Evolutionary conservation across 768 basidiomycete species (phyloP).

Genomic region (Gelatoporia subvermispora): DNA sequence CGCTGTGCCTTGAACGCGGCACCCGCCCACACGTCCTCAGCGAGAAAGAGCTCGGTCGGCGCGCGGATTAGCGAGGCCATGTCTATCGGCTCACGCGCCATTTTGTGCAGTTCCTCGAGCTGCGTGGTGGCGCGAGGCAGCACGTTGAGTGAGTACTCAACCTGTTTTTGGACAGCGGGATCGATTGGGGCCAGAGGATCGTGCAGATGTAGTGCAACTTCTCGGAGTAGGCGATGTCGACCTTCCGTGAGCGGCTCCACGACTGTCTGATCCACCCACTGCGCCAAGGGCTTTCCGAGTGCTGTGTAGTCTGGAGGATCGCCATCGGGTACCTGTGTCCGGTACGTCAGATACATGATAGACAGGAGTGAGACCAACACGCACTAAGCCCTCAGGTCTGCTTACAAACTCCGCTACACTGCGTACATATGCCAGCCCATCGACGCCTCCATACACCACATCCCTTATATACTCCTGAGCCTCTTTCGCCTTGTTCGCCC

Average conservation of each 20-base stretch:
- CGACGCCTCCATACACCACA: conserved; percentile 75
- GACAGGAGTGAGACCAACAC: background rate
- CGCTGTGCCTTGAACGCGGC: conserved; percentile 29
- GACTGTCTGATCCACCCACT: conserved; percentile 36
- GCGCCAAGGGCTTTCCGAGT: conserved; percentile 32
- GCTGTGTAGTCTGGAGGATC: conserved; percentile 10
- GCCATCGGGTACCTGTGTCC: conserved; percentile 5
- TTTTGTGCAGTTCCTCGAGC: conserved; percentile 14
- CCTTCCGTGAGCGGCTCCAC: conserved; percentile 38
- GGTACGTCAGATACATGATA: conserved; percentile 4
- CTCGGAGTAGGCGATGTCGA: conserved; percentile 33
- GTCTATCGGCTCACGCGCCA: conserved; percentile 28
- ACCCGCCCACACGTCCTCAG: conserved; percentile 31
- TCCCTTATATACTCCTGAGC: conserved; percentile 67
- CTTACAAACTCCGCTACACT: conserved; percentile 72
- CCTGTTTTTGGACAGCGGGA: conserved; percentile 9
- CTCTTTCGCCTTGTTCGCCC: conserved; percentile 43
- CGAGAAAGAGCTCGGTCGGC: conserved; percentile 37
- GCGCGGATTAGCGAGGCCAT: conserved; percentile 37
- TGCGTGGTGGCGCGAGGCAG: conserved; percentile 15
- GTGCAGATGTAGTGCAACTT: conserved; percentile 14
- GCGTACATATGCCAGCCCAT: conserved; percentile 70
- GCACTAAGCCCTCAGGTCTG: conserved; percentile 18
- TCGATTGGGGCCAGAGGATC: conserved; percentile 5
- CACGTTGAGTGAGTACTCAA: conserved; percentile 14